Conservation (phyloP, 768 basidiomycete genomes). For the Pleurotus eryngii region DNA sequence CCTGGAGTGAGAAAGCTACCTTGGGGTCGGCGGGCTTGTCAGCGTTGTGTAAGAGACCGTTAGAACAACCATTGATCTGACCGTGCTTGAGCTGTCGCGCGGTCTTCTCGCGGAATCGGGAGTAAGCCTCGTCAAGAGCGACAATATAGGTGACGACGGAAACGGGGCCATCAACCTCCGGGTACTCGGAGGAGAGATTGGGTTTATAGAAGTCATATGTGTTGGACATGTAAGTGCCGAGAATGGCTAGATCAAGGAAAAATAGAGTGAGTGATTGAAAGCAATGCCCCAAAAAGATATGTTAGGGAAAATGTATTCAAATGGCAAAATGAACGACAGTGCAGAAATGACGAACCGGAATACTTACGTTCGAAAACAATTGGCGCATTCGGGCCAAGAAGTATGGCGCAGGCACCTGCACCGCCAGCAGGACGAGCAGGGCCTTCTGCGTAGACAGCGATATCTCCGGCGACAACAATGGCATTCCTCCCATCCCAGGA, state of each 20-base stretch:
- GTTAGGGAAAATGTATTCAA: background rate
- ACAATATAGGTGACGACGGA: conserved; percentile 94
- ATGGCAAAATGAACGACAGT: conserved; percentile 9
- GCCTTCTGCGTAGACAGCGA: conserved; percentile 98
- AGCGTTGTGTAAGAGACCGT: conserved; percentile 46
- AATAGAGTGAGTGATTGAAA: background rate
- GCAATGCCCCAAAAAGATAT: background rate
- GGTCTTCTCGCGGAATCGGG: conserved; percentile 77
- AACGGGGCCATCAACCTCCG: conserved; percentile 95
- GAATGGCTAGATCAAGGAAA: conserved; percentile 63
- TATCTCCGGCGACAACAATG: conserved; percentile 94
- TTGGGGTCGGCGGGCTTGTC: conserved; percentile 37
- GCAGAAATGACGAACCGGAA: background rate
- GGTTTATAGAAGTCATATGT: conserved; percentile 99
- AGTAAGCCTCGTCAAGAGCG: conserved; percentile 88
- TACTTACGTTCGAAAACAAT: conserved; percentile 90
- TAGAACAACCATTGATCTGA: conserved; percentile 28
- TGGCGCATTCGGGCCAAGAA: conserved; percentile 95
- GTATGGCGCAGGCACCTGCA: conserved; percentile 91
- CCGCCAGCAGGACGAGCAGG: conserved; percentile 93
- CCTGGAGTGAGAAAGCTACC: conserved; percentile 66
- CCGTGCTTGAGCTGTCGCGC: conserved; percentile 59
- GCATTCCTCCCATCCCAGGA: conserved; percentile 98
- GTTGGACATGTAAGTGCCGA: conserved; percentile 97
- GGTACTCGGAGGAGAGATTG: conserved; percentile 90